phyloP scores from a whole-genome alignment of 495 filamentous ascomycete species.

The Daldinia concentrica region DNA sequence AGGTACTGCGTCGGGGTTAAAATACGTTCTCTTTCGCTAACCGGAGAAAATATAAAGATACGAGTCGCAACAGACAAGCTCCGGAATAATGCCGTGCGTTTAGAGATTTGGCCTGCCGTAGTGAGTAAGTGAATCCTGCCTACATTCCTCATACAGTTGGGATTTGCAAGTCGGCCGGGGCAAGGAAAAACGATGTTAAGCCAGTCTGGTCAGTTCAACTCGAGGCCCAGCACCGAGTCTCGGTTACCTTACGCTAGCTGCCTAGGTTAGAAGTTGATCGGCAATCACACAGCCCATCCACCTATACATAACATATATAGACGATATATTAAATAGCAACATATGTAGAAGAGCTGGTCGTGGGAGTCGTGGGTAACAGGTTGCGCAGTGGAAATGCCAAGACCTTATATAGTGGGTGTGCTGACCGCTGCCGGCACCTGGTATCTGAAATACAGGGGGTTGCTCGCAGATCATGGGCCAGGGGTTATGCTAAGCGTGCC shows the following conservation, averaged over 20 bases:
- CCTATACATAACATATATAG: not conserved
- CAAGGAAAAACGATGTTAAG: not conserved
- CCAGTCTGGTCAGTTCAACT: not conserved
- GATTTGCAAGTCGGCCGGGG: conserved; percentile 19
- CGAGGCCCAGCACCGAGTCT: not conserved
- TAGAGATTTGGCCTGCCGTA: conserved; percentile 16
- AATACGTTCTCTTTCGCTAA: not conserved
- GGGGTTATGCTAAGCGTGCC: not conserved
- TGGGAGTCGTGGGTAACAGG: not conserved
- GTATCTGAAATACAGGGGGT: conserved; percentile 2
- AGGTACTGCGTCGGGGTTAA: not conserved
- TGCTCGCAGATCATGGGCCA: not conserved
- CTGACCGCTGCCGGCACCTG: conserved; percentile 32
- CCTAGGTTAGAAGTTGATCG: not conserved
- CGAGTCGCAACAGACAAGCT: not conserved
- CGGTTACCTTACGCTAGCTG: not conserved
- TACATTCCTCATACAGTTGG: conserved; percentile 30
- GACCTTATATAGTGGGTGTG: conserved; percentile 15
- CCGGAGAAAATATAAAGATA: not conserved
- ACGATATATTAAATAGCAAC: not conserved
- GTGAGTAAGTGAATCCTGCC: conserved; percentile 13
- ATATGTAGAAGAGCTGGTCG: not conserved
- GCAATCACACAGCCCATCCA: conserved; percentile 22
- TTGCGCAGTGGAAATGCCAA: conserved; percentile 5
- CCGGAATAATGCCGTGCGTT: conserved; percentile 32